Conservation (phyloP, 1,139 yeast genomes). For the Citeromyces hawaiiensis region DNA sequence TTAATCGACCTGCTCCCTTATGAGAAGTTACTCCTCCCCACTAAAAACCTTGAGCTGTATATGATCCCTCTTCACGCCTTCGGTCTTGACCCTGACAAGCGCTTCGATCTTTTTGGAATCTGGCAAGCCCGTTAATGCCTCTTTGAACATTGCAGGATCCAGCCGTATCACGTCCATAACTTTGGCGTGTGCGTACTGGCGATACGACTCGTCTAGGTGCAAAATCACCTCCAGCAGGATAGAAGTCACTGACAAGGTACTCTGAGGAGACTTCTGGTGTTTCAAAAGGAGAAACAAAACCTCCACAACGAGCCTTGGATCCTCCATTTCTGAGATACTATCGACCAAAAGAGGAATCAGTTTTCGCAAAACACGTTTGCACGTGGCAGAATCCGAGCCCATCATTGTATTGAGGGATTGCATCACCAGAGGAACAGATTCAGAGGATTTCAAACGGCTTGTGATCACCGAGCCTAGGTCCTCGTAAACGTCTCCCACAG, state of each 20-base stretch:
- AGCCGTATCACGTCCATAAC: constrained; percentile 35
- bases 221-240: constrained; percentile 38
- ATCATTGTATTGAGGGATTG: constrained; percentile 16
- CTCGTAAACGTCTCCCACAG: constrained; percentile 29
- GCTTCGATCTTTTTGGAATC: not conserved
- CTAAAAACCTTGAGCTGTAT: constrained; percentile 27
- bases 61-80: constrained; percentile 24
- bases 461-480: constrained; percentile 15
- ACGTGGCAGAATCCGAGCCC: constrained; percentile 15
- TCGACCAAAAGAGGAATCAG: constrained; percentile 26
- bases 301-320: constrained; percentile 37
- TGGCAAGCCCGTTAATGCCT: constrained; percentile 18
- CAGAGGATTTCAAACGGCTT: not conserved
- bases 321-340: constrained; percentile 8
- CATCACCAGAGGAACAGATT: constrained; percentile 6
- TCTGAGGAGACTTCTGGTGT: constrained; percentile 18
- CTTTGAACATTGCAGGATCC: constrained; percentile 40
- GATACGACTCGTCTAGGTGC: constrained; percentile 22
- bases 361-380: constrained; percentile 16
- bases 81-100: constrained; percentile 9
- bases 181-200: constrained; percentile 33
- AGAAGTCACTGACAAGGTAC: constrained; percentile 21
- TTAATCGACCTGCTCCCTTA: too few species aligned
- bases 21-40: constrained; percentile 8
- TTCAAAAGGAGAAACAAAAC: constrained; percentile 35